Percentiles rank a stretch among this genome's conserved stretches.
These are phyloP conservation scores for Hyaloraphidium curvatum DNA, from an alignment of 192 early-diverging fungal genomes.

Conservation along the genomic window DNA sequence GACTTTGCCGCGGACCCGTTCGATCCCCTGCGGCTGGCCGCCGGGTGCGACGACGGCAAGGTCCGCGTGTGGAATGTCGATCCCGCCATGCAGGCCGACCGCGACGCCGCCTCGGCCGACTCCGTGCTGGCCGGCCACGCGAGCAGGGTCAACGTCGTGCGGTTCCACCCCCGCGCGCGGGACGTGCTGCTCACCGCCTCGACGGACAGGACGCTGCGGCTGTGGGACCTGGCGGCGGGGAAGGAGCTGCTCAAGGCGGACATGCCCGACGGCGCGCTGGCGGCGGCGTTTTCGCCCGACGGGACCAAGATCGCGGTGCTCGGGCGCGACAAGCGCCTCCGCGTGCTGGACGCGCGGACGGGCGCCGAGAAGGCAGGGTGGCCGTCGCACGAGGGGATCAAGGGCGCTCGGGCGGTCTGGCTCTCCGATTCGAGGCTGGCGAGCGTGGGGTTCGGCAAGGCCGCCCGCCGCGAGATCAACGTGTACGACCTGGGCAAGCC, in stretches of 20 bases:
- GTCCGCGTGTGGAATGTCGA: constrained; percentile 25
- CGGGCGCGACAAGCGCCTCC: constrained; percentile 45
- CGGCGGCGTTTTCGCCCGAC: constrained; percentile 13
- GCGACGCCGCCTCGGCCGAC: neutral
- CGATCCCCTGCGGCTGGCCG: constrained; percentile 29
- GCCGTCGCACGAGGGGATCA: constrained; percentile 42
- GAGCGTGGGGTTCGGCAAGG: constrained; percentile 15
- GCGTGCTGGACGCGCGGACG: constrained; percentile 20
- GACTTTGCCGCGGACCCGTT: constrained; percentile 61
- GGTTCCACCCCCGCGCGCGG: constrained; percentile 35
- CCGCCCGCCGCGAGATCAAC: constrained; percentile 12
- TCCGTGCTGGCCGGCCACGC: constrained; percentile 13
- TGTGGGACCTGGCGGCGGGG: constrained; percentile 34
- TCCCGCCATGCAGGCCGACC: neutral
- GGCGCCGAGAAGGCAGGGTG: too few relatives aligned
- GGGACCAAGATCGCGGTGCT: constrained; percentile 46
- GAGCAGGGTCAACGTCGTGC: constrained; percentile 27
- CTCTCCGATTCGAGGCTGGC: constrained; percentile 21
- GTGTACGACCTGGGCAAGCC: constrained; percentile 21
- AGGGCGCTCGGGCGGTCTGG: constrained; percentile 41
- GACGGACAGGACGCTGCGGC: constrained; percentile 26
- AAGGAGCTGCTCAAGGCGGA: constrained; percentile 15
- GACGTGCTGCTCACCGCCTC: constrained; percentile 39
- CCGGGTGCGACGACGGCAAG: constrained; percentile 44
- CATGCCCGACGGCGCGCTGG: constrained; percentile 15